These are phyloP conservation scores for Plasmodium adleri DNA, from an alignment of 169 alveolate species.

Conservation along the genomic window DNA sequence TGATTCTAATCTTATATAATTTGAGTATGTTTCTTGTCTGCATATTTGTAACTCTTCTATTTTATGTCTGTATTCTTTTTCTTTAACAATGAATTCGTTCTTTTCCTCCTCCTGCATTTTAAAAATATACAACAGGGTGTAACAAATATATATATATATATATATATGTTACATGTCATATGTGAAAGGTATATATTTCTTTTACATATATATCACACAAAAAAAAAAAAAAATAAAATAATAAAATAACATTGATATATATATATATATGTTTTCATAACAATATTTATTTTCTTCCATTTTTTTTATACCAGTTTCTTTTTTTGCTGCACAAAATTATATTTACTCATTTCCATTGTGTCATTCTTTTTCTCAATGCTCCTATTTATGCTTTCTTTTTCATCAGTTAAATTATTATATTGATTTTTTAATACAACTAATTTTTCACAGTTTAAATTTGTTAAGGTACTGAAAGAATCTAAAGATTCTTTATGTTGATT, in stretches of 20 bases:
- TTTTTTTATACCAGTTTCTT: slow-evolving; percentile 15
- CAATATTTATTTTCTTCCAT: neutral
- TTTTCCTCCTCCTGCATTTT: slow-evolving; percentile 31
- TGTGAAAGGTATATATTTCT: too few species aligned
- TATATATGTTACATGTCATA: too few species aligned
- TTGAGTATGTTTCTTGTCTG: slow-evolving; percentile 14
- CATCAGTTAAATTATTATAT: slow-evolving; percentile 3
- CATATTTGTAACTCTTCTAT: slow-evolving; percentile 12
- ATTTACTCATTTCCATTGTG: neutral
- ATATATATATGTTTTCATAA: neutral
- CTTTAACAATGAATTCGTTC: slow-evolving; percentile 5
- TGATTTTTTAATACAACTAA: slow-evolving; percentile 30
- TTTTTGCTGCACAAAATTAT: slow-evolving; percentile 11
- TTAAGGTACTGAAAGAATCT: slow-evolving; percentile 43
- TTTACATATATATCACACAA: too few species aligned
- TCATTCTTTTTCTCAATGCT: neutral
- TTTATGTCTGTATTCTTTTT: slow-evolving; percentile 11
- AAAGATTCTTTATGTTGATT: slow-evolving; percentile 72
- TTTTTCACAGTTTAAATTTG: slow-evolving; percentile 50
- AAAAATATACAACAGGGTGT: neutral
- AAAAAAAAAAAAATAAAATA: too few species aligned
- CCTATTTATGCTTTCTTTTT: slow-evolving; percentile 12
- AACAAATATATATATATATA: neutral
- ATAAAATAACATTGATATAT: too few species aligned
- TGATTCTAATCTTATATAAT: slow-evolving; percentile 22